phyloP scores from a whole-genome alignment of 2,329 filamentous ascomycete species.

The Cytospora piceicola region DNA sequence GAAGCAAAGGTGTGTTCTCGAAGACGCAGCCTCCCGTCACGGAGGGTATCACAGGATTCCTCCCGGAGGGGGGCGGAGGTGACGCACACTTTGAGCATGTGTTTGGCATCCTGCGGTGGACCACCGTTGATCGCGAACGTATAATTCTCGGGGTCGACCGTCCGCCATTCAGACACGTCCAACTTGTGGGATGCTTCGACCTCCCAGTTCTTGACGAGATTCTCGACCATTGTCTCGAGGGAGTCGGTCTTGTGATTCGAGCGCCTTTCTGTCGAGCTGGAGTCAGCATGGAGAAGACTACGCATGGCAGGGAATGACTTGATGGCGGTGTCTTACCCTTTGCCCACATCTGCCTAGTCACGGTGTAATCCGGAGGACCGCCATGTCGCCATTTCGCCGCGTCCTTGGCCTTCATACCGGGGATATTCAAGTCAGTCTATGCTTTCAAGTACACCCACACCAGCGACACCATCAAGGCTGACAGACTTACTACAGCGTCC shows the following conservation, averaged over 20 bases:
- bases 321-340: slow-evolving; percentile 53
- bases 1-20: slow-evolving; percentile 6
- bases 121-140: slow-evolving; percentile 67
- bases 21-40: background rate
- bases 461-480: background rate
- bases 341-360: slow-evolving; percentile 62
- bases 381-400: slow-evolving; percentile 64
- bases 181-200: slow-evolving; percentile 72
- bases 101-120: slow-evolving; percentile 57
- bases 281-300: slow-evolving; percentile 5
- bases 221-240: slow-evolving; percentile 65
- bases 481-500: slow-evolving; percentile 54
- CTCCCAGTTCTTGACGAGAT: slow-evolving; percentile 75
- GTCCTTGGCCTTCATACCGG: slow-evolving; percentile 43
- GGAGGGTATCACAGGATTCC: background rate
- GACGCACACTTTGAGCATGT: slow-evolving; percentile 66
- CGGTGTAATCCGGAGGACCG: slow-evolving; percentile 64
- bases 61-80: background rate
- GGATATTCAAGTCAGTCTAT: slow-evolving; percentile 22
- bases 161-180: slow-evolving; percentile 64
- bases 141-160: slow-evolving; percentile 63
- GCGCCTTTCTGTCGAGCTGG: slow-evolving; percentile 54
- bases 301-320: slow-evolving; percentile 24
- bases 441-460: background rate
- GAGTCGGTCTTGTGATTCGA: slow-evolving; percentile 58